Base-by-base conservation (phyloP, 75 land plant genomes). In the Pinus tabuliformis region DNA sequence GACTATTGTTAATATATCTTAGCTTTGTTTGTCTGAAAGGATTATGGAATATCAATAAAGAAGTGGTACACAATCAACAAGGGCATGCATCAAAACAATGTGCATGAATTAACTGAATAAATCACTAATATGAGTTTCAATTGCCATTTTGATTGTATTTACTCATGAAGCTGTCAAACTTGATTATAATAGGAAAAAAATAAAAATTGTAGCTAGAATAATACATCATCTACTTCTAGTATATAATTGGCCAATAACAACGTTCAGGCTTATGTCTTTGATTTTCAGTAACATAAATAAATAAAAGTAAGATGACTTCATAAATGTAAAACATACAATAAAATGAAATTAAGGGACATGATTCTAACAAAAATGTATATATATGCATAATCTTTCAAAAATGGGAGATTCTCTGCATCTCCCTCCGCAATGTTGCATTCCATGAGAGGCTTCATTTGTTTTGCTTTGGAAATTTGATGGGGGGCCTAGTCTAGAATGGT, bases 291-390 rank as follows among this genome's bases (percentile, higher is more conserved):
- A 63, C 18, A 15, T 26, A 6, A 63, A 63, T 63, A 63, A 63
- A 63, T 33, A 30, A 15, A 30, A 3, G 15, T 5, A 42, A 42
- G 6, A 5, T 6, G 45, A 42, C 6, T 42, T 0, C 6, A 42
- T 42, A 42, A 42, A 42, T 42, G 45, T 42, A 42, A 16, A 4
- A 16, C 15, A 28, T 3, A 13, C 5, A 66, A 16, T 16, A 13
- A 3, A 66, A 8, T 2, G 17, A 8, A 39, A 65, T 6, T 26
- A 61, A 24, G 49, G 37, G 11, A 37, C 70, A 58, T 78, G 81
- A 85, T 85, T 78, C 86, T 85, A 70, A 85, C 86, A 78, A 85
- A 85, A 5, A 85, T 74, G n/a, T n/a, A n/a, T n/a, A n/a, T n/a
- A n/a, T n/a, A n/a, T n/a, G n/a, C n/a, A n/a, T 78, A 85, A 58